These are phyloP conservation scores for Helminthosporium solani DNA, from an alignment of 2,329 filamentous ascomycete species.

Conservation along the genomic window DNA sequence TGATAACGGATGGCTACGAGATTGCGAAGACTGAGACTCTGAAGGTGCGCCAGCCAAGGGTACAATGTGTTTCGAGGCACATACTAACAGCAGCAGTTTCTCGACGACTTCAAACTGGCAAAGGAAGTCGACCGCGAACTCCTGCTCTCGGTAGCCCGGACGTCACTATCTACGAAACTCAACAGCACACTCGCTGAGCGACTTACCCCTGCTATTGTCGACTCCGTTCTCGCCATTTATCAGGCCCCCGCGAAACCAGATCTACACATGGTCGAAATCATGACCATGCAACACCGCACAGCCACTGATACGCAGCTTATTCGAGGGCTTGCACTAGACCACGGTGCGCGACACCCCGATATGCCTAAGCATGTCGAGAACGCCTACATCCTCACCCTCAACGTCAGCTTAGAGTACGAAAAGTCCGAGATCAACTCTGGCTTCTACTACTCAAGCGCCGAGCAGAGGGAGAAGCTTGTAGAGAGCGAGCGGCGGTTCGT, in stretches of 20 bases:
- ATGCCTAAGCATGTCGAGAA: constrained; percentile 98
- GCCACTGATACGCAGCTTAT: constrained; percentile 96
- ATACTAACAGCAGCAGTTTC: constrained; percentile 61
- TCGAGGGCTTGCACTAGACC: constrained; percentile 86
- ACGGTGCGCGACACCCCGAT: constrained; percentile 93
- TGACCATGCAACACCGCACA: constrained; percentile 99
- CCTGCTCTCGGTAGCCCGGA: constrained; percentile 87
- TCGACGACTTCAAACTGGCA: constrained; percentile 88
- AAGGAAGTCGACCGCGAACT: constrained; percentile 91
- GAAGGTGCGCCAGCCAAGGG: constrained; percentile 58
- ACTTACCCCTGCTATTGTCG: constrained; percentile 92
- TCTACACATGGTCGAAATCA: constrained; percentile 98
- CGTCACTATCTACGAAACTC: constrained; percentile 92
- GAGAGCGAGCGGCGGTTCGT: constrained; percentile 96
- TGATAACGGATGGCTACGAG: constrained; percentile 97
- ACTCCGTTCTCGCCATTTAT: constrained; percentile 94
- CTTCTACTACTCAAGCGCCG: constrained; percentile 97
- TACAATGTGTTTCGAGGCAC: background rate
- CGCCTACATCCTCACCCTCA: constrained; percentile 90
- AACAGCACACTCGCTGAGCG: constrained; percentile 85
- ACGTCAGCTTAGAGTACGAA: constrained; percentile 97
- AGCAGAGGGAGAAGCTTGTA: constrained; percentile 96
- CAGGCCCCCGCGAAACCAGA: constrained; percentile 87
- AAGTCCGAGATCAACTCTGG: constrained; percentile 99
- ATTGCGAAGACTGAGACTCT: constrained; percentile 91